Evolutionary conservation across 1,284 basidiomycete species (phyloP).

Genomic region (Cystobasidiaceae sp.): DNA sequence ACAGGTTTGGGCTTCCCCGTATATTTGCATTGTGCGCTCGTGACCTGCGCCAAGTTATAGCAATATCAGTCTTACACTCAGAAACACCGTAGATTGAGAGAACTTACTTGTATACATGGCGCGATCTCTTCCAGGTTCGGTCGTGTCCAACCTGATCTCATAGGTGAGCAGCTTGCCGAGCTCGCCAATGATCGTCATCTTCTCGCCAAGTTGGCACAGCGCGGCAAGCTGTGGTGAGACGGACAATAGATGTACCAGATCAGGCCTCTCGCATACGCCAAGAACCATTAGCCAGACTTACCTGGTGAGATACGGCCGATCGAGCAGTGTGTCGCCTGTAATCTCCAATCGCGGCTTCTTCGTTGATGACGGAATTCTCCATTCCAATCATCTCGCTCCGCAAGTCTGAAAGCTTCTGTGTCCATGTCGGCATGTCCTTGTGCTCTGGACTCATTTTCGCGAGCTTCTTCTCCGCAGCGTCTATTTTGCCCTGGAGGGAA

Average conservation of each 20-base stretch:
- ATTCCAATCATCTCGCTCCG: conserved; percentile 42
- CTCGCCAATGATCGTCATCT: conserved; percentile 42
- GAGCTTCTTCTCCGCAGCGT: conserved; percentile 40
- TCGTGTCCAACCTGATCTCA: conserved; percentile 40
- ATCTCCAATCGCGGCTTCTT: conserved; percentile 40
- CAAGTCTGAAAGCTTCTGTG: conserved; percentile 38
- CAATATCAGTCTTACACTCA: neutral
- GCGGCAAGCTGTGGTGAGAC: conserved; percentile 37
- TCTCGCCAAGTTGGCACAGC: conserved; percentile 43
- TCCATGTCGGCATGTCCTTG: conserved; percentile 40
- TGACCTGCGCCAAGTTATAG: conserved; percentile 30
- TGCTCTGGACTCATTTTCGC: conserved; percentile 45
- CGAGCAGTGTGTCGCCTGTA: conserved; percentile 35
- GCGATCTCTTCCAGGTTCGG: conserved; percentile 37
- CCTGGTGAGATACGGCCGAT: conserved; percentile 33
- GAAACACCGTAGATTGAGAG: neutral
- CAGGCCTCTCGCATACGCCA: neutral
- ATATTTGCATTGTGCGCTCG: conserved; percentile 37
- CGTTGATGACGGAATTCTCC: conserved; percentile 42
- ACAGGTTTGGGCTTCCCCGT: conserved; percentile 41
- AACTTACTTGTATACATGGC: conserved; percentile 36
- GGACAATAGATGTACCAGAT: neutral
- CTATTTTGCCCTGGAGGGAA: conserved; percentile 39
- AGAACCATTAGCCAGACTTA: neutral
- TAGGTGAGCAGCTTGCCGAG: conserved; percentile 43